Base-by-base conservation (phyloP, 1,284 basidiomycete species). In the Cryptococcus sp. region DNA sequence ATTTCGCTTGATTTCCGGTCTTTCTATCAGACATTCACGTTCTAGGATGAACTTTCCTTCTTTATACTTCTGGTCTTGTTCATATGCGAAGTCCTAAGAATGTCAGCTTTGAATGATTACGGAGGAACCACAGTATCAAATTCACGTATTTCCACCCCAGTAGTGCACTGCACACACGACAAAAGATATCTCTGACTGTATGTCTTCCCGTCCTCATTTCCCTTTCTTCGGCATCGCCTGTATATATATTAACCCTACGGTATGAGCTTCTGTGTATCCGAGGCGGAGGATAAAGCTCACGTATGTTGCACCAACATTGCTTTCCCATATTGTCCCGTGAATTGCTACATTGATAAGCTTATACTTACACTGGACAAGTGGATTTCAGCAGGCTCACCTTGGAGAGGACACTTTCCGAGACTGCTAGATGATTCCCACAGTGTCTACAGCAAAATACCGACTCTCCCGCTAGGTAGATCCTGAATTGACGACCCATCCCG, bases 131-230 rank as follows among this genome's bases (percentile, higher is more conserved):
- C 38, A 41, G 23, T 23, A 34, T 6, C 3, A 1, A 3, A 83
- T 88, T 76, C 73, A 94, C 94, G 75, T 98, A 98, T 89, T 96
- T 96, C 95, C 95, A 98, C 52, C 95, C 95, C 34, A 98, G 81
- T 11, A 82, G 84, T 36, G 83, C 83, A 55, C 84, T 82, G 76
- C 95, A 98, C 72, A 94, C 95, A 78, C 82, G 78, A 77, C 96
- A 98, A 76, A 83, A 89, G 62, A 98, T 89, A 72, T 98, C 95
- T 55, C 95, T 86, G 36, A 98, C 95, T 31, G 89, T 92, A 77
- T 98, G 95, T 67, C 90, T 84, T 11, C 95, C 95, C 10, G 95
- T 98, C 30, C 92, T 94, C 95, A 98, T 98, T 56, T 87, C 84
- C 54, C 95, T 83, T 73, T 97, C 94, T 70, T 85, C 89, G 32